phyloP scores from a whole-genome alignment of 176 grass and related monocot genomes.

The Avena atlantica region DNA sequence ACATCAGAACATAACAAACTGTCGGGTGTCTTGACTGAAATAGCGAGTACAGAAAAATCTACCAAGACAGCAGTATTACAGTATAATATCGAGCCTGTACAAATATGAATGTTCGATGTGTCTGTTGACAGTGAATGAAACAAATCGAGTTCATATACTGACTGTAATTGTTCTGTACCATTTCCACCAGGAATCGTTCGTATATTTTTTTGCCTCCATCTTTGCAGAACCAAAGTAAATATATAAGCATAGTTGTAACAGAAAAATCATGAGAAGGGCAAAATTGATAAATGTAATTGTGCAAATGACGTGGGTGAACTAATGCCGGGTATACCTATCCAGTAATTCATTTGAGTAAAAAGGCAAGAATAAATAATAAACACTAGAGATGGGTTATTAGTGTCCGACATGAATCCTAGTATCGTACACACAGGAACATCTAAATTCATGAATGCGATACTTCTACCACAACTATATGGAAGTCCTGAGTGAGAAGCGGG shows the following conservation, averaged over 20 bases:
- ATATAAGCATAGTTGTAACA: neutral
- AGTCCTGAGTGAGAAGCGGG: constrained; percentile 19
- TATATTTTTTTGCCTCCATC: constrained; percentile 30
- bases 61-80: neutral
- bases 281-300: neutral
- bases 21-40: neutral
- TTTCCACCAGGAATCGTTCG: neutral
- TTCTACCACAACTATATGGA: constrained; percentile 30
- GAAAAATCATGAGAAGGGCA: neutral
- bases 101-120: neutral
- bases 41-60: neutral
- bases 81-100: constrained; percentile 14
- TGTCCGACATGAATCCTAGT: neutral
- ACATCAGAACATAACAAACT: neutral
- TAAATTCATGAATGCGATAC: neutral
- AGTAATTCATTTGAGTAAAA: neutral
- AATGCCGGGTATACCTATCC: neutral
- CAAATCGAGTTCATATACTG: neutral
- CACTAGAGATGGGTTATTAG: neutral
- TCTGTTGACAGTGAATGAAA: neutral
- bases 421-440: constrained; percentile 6
- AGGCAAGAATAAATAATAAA: neutral
- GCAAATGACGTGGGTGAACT: constrained; percentile 13
- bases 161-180: neutral
- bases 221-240: neutral